phyloP scores from a whole-genome alignment of 352 stramenopile genomes.

The Pythium sp. region DNA sequence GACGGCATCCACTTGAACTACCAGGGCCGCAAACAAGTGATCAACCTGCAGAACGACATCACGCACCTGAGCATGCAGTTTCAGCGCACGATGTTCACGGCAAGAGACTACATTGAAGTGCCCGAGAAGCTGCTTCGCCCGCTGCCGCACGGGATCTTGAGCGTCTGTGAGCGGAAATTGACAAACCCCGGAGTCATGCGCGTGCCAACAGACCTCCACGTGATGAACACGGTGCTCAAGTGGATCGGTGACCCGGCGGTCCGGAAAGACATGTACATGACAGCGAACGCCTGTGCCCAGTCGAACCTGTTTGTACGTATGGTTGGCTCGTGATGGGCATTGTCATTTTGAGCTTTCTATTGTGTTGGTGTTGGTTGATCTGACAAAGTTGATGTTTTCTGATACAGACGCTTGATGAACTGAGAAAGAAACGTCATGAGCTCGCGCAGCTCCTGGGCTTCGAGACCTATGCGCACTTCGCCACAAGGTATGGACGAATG shows the following conservation, averaged over 20 bases:
- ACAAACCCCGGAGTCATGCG: slow-evolving; percentile 55
- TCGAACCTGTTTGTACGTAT: slow-evolving; percentile 53
- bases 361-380: no score
- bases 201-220: slow-evolving; percentile 80
- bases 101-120: slow-evolving; percentile 65
- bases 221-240: slow-evolving; percentile 92
- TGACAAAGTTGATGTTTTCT: neutral
- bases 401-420: slow-evolving; percentile 78
- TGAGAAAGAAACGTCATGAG: slow-evolving; percentile 85
- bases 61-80: slow-evolving; percentile 87
- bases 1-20: slow-evolving; percentile 93
- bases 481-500: slow-evolving; percentile 73
- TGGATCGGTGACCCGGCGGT: slow-evolving; percentile 78
- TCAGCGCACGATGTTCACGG: slow-evolving; percentile 77
- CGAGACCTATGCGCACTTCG: slow-evolving; percentile 86
- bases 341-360: no score
- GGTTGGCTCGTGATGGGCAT: neutral
- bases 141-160: slow-evolving; percentile 59
- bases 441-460: slow-evolving; percentile 89
- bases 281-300: slow-evolving; percentile 79
- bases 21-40: slow-evolving; percentile 73
- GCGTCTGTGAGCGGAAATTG: slow-evolving; percentile 63
- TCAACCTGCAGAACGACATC: slow-evolving; percentile 87
- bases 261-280: slow-evolving; percentile 89
- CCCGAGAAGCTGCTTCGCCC: slow-evolving; percentile 44